These are phyloP conservation scores for Trichophyton rubrum DNA, from an alignment of 2,329 filamentous ascomycete species.

Conservation along the genomic window DNA sequence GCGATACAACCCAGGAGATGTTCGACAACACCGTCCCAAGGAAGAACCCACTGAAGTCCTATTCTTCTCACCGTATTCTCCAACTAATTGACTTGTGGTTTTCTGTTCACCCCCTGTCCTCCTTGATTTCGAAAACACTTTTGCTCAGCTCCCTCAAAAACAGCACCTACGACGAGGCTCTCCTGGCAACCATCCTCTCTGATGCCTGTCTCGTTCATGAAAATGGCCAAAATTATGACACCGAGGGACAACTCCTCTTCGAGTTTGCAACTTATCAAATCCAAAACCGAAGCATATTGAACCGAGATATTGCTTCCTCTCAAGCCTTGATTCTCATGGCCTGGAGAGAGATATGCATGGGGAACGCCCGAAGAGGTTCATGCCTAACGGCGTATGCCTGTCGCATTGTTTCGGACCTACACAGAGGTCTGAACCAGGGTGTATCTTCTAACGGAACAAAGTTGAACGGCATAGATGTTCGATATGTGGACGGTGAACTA, in stretches of 20 bases:
- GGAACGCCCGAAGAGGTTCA: conserved; percentile 6
- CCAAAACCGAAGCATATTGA: conserved; percentile 4
- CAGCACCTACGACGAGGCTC: conserved; percentile 8
- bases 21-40: conserved; percentile 5
- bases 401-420: conserved; percentile 7
- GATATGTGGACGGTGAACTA: conserved; percentile 9
- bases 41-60: conserved; percentile 9
- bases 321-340: conserved; percentile 10
- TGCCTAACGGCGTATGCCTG: conserved; percentile 8
- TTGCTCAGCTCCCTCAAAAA: conserved; percentile 8
- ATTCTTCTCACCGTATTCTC: conserved; percentile 9
- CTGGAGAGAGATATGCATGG: conserved; percentile 10
- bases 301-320: conserved; percentile 6
- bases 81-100: conserved; percentile 10
- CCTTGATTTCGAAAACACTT: conserved; percentile 7
- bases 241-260: conserved; percentile 6
- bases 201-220: conserved; percentile 9
- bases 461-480: conserved; percentile 9
- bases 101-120: conserved; percentile 8
- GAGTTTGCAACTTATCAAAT: conserved; percentile 6
- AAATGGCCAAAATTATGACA: conserved; percentile 8
- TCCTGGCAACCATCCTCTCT: conserved; percentile 8
- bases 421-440: conserved; percentile 7
- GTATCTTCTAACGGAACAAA: conserved; percentile 8
- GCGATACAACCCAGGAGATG: conserved; percentile 6